These are phyloP conservation scores for Cyclotella sp. DNA, from an alignment of 108 stramenopile species.

Conservation along the genomic window DNA sequence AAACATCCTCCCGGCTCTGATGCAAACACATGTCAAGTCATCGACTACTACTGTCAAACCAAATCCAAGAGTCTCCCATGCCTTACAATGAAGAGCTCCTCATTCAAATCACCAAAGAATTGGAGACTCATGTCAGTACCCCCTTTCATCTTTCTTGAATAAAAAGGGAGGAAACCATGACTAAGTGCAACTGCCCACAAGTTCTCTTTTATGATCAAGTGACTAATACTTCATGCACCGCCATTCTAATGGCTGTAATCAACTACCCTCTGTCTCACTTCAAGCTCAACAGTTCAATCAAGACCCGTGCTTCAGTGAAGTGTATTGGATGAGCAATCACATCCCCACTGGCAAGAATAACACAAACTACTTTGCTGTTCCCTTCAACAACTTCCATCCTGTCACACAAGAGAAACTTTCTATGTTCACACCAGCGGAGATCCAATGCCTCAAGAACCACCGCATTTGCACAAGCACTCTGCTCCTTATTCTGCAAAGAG, in stretches of 20 bases:
- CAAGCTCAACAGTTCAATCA: background rate
- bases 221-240: too few species aligned
- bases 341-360: background rate
- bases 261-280: background rate
- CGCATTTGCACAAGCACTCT: background rate
- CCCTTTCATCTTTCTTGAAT: background rate
- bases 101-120: conserved; percentile 1
- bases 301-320: background rate
- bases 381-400: too few species aligned
- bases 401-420: background rate
- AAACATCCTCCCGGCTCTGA: background rate
- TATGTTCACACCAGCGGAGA: background rate
- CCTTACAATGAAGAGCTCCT: background rate
- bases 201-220: too few species aligned
- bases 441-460: background rate
- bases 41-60: background rate
- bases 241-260: background rate
- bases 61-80: background rate
- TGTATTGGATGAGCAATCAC: background rate
- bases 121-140: background rate
- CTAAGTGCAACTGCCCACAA: conserved; percentile 1
- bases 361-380: background rate
- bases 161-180: background rate
- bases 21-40: background rate
- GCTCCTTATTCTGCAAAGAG: background rate